Conservation (phyloP, 2,329 filamentous ascomycete species). For the Pseudocercospora fijiensis region DNA sequence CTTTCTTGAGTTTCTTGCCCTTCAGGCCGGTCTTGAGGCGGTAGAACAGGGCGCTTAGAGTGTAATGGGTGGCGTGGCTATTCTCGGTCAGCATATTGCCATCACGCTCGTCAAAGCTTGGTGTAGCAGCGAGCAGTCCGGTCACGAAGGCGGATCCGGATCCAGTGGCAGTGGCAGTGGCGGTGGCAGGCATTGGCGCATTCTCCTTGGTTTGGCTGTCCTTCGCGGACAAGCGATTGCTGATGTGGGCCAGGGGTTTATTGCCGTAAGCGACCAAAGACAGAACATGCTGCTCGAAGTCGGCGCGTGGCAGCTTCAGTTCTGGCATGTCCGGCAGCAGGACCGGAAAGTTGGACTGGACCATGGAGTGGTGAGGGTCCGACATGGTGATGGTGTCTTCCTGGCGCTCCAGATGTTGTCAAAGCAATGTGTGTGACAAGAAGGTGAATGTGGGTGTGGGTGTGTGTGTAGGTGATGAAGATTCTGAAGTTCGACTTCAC, state of each 20-base stretch:
- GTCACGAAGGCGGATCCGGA: conserved; percentile 26
- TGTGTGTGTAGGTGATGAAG: neutral
- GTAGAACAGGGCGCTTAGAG: conserved; percentile 53
- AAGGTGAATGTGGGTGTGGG: neutral
- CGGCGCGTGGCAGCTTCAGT: conserved; percentile 17
- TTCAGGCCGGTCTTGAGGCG: conserved; percentile 50
- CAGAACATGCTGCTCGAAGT: conserved; percentile 23
- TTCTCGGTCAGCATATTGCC: conserved; percentile 56
- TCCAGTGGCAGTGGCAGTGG: neutral
- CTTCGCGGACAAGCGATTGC: neutral
- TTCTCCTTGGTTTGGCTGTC: neutral
- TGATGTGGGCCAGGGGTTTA: neutral
- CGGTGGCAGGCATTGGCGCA: no score
- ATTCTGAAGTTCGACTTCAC: neutral
- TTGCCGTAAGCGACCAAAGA: neutral
- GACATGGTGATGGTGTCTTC: conserved; percentile 3
- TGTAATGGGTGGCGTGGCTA: conserved; percentile 49
- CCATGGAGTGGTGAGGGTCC: conserved; percentile 10
- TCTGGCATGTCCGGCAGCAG: conserved; percentile 27
- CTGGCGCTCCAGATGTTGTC: neutral
- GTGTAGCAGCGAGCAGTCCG: conserved; percentile 20
- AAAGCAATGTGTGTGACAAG: neutral
- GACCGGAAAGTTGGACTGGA: conserved; percentile 28
- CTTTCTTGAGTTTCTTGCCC: conserved; percentile 40
- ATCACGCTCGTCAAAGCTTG: conserved; percentile 27